These are phyloP conservation scores for Metarhizium guizhouense DNA, from an alignment of 2,329 filamentous ascomycete species.

Conservation along the genomic window DNA sequence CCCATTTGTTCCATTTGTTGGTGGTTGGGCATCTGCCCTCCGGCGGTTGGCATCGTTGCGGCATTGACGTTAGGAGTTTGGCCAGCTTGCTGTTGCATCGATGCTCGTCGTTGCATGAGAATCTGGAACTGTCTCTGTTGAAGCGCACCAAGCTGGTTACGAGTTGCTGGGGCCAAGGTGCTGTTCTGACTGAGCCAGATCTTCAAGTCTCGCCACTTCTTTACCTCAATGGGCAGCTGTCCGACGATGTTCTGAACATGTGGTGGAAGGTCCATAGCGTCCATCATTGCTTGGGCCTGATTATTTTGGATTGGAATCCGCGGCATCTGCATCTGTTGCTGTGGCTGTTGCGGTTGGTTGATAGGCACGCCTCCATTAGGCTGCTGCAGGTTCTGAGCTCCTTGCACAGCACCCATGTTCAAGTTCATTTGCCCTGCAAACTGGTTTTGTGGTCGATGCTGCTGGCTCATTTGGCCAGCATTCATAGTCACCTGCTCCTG, in stretches of 20 bases:
- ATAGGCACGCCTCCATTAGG: slow-evolving; percentile 15
- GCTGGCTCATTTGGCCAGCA: slow-evolving; percentile 20
- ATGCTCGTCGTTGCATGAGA: slow-evolving; percentile 19
- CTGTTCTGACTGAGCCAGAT: slow-evolving; percentile 30
- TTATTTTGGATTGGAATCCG: slow-evolving; percentile 17
- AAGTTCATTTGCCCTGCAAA: slow-evolving; percentile 23
- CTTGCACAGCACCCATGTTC: slow-evolving; percentile 20
- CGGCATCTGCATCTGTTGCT: slow-evolving; percentile 18
- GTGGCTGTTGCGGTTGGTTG: slow-evolving; percentile 17
- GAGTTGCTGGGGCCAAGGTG: slow-evolving; percentile 20
- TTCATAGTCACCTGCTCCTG: slow-evolving; percentile 25
- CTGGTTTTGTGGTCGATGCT: slow-evolving; percentile 20
- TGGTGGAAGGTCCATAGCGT: slow-evolving; percentile 37
- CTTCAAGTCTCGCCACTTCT: slow-evolving; percentile 41
- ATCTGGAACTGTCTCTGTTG: slow-evolving; percentile 33
- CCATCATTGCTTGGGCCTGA: slow-evolving; percentile 33
- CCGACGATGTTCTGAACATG: slow-evolving; percentile 21
- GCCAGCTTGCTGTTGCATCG: slow-evolving; percentile 17
- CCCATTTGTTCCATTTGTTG: slow-evolving; percentile 15
- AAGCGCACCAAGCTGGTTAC: slow-evolving; percentile 22
- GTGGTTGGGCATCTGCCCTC: slow-evolving; percentile 17
- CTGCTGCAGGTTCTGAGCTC: slow-evolving; percentile 22
- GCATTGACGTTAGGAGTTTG: slow-evolving; percentile 21
- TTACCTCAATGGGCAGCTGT: slow-evolving; percentile 31
- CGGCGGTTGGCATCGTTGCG: slow-evolving; percentile 12